These are phyloP conservation scores for Sporothrix pseudoabietina DNA, from an alignment of 2,329 filamentous ascomycete genomes.

Conservation along the genomic window DNA sequence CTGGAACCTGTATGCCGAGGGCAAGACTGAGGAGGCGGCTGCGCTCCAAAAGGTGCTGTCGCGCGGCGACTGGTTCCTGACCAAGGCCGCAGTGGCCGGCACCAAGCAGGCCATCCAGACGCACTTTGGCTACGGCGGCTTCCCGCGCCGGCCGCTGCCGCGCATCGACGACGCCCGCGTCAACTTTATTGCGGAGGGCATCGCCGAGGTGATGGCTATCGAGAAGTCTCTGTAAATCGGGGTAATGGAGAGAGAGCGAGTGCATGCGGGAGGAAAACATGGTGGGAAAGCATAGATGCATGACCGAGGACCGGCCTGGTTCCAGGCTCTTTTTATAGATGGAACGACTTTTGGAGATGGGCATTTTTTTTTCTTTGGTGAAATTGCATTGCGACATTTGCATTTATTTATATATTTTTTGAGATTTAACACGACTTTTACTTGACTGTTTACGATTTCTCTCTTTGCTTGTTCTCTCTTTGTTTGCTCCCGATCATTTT, in stretches of 20 bases:
- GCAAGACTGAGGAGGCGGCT: conserved; percentile 73
- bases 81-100: conserved; percentile 80
- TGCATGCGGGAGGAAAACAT: background rate
- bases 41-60: conserved; percentile 76
- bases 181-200: conserved; percentile 56
- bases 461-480: background rate
- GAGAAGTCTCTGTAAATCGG: conserved; percentile 54
- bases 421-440: background rate
- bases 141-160: conserved; percentile 72
- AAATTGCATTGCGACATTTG: conserved; percentile 16
- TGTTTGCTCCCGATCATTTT: too few species aligned
- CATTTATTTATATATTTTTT: conserved; percentile 5
- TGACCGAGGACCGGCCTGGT: background rate
- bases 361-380: background rate
- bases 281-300: conserved; percentile 5
- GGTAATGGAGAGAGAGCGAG: background rate
- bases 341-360: background rate
- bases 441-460: background rate
- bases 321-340: conserved; percentile 3
- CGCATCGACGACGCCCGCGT: conserved; percentile 61
- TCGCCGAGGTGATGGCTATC: conserved; percentile 66
- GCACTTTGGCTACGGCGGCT: conserved; percentile 80
- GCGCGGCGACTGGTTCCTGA: conserved; percentile 79
- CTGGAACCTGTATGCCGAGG: conserved; percentile 73
- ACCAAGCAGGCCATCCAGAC: conserved; percentile 81